Percentiles rank a stretch among this genome's conserved stretches.
These are phyloP conservation scores for Lizonia empirigonia DNA, from an alignment of 2,329 filamentous ascomycete genomes.

Conservation along the genomic window DNA sequence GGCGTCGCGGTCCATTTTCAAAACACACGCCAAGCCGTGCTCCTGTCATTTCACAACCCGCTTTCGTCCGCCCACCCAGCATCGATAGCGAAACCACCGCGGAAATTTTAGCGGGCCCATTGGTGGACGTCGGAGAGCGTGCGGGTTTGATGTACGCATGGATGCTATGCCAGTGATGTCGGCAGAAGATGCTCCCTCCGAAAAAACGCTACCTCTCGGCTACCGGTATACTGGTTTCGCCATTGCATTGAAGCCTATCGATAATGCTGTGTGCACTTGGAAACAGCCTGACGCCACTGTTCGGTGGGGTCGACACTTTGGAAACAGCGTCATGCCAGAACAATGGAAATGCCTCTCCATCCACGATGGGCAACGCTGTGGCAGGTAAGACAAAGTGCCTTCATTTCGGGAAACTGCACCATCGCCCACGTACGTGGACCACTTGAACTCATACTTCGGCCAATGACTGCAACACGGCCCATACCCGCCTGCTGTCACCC, in stretches of 20 bases:
- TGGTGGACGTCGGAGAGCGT: slow-evolving; percentile 28
- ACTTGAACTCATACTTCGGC: slow-evolving; percentile 46
- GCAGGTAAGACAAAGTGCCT: slow-evolving; percentile 45
- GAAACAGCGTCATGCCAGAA: slow-evolving; percentile 23
- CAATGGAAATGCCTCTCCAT: slow-evolving; percentile 10
- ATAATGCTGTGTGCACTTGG: slow-evolving; percentile 15
- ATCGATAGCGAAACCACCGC: slow-evolving; percentile 33
- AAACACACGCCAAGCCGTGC: slow-evolving; percentile 42
- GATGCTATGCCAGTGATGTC: slow-evolving; percentile 31
- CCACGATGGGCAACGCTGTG: slow-evolving; percentile 13
- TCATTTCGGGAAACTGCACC: slow-evolving; percentile 49
- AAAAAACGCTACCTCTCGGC: slow-evolving; percentile 18
- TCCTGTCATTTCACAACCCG: slow-evolving; percentile 21
- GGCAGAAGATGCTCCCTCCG: slow-evolving; percentile 33
- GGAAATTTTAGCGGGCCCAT: slow-evolving; percentile 39
- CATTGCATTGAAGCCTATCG: slow-evolving; percentile 23
- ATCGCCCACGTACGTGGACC: slow-evolving; percentile 43
- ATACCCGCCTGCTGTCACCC: slow-evolving; percentile 31
- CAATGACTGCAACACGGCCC: slow-evolving; percentile 36
- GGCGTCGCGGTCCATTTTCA: slow-evolving; percentile 33
- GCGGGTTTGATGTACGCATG: slow-evolving; percentile 47
- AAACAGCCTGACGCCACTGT: slow-evolving; percentile 26
- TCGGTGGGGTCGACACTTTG: slow-evolving; percentile 23
- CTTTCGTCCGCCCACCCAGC: slow-evolving; percentile 16
- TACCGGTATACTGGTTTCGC: slow-evolving; percentile 3